phyloP scores from a whole-genome alignment of 768 basidiomycete species.

The Termitomyces sp. region DNA sequence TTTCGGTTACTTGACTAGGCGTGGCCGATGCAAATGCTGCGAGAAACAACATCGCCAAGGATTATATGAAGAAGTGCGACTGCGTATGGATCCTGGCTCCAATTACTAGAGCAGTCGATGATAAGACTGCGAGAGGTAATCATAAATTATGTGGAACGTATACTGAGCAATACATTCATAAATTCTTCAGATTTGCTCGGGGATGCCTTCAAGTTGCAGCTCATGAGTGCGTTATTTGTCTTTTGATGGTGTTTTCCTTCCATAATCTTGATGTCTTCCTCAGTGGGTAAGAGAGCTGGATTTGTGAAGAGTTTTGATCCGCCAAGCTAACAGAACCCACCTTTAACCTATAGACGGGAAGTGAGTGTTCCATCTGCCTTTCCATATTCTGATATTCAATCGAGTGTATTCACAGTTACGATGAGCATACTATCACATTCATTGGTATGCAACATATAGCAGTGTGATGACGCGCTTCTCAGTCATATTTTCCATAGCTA shows the following conservation, averaged over 20 bases:
- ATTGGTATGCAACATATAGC: conserved; percentile 32
- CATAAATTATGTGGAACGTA: background rate
- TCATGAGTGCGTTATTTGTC: conserved; percentile 41
- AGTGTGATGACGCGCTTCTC: background rate
- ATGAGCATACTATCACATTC: conserved; percentile 54
- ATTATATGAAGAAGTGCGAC: conserved; percentile 61
- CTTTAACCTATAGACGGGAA: conserved; percentile 39
- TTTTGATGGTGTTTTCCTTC: background rate
- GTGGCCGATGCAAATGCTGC: conserved; percentile 64
- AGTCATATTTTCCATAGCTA: conserved; percentile 27
- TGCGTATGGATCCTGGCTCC: conserved; percentile 67
- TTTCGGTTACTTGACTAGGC: conserved; percentile 20
- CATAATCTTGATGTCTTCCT: background rate
- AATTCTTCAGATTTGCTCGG: conserved; percentile 45
- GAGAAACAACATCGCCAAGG: conserved; percentile 54
- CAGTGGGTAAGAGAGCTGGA: conserved; percentile 36
- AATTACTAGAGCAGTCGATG: conserved; percentile 58
- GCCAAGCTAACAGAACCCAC: background rate
- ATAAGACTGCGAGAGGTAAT: conserved; percentile 54
- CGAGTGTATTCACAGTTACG: conserved; percentile 33
- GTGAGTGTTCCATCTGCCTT: conserved; percentile 26
- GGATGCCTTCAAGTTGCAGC: conserved; percentile 56
- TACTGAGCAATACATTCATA: background rate
- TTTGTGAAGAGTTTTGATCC: background rate
- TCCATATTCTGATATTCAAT: background rate